These are phyloP conservation scores for Acidiella bohemica DNA, from an alignment of 495 filamentous ascomycete species.

Conservation along the genomic window DNA sequence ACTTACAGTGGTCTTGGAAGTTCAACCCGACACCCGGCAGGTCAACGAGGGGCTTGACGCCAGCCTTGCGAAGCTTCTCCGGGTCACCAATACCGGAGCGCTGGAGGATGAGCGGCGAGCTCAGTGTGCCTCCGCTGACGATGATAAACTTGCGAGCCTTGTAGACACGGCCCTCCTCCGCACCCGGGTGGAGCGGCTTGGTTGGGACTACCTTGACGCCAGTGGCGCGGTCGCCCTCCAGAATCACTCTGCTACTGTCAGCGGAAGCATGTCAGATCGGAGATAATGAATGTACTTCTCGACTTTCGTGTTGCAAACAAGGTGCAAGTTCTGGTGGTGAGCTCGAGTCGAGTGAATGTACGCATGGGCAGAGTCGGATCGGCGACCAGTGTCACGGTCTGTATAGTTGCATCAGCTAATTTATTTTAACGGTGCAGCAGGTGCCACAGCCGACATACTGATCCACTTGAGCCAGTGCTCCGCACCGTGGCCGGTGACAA, in stretches of 20 bases:
- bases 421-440: too few relatives aligned
- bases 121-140: constrained; percentile 37
- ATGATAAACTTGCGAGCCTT: constrained; percentile 45
- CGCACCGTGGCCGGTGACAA: constrained; percentile 30
- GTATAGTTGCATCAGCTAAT: too few relatives aligned
- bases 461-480: constrained; percentile 35
- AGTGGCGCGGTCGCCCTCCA: constrained; percentile 6
- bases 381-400: constrained; percentile 46
- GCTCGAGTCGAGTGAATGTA: constrained; percentile 31
- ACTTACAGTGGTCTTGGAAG: constrained; percentile 44
- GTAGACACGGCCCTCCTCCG: constrained; percentile 27
- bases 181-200: constrained; percentile 34
- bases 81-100: constrained; percentile 42
- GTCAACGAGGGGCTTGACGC: constrained; percentile 23
- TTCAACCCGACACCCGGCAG: constrained; percentile 18
- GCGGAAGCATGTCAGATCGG: background rate
- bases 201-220: constrained; percentile 18
- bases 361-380: constrained; percentile 55
- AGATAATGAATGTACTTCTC: constrained; percentile 44
- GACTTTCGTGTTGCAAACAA: constrained; percentile 58
- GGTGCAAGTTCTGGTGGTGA: constrained; percentile 51
- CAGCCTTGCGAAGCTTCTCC: constrained; percentile 29
- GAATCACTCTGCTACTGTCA: constrained; percentile 4
- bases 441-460: too few relatives aligned
- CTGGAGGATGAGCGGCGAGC: constrained; percentile 44